phyloP scores from a whole-genome alignment of 192 early-diverging fungal genomes.

The Dimargaris verticillata region DNA sequence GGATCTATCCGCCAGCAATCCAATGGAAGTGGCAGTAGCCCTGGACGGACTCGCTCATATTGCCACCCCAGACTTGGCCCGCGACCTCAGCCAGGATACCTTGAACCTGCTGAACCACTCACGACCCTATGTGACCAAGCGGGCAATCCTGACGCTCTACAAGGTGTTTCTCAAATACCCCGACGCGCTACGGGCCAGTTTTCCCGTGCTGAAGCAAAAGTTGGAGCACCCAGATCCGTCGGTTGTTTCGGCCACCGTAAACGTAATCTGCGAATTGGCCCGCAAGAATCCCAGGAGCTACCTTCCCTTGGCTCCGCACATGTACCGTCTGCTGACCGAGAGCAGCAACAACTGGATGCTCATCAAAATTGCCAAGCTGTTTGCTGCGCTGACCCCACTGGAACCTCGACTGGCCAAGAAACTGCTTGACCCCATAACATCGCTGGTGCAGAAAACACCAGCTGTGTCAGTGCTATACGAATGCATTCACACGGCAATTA shows the following conservation, averaged over 20 bases:
- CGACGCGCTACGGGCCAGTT: slow-evolving; percentile 64
- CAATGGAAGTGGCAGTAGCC: slow-evolving; percentile 74
- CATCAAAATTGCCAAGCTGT: slow-evolving; percentile 99
- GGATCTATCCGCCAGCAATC: slow-evolving; percentile 74
- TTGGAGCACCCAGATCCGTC: slow-evolving; percentile 85
- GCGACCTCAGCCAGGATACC: slow-evolving; percentile 73
- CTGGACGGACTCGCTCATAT: slow-evolving; percentile 84
- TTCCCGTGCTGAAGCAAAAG: slow-evolving; percentile 68
- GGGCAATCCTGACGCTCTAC: slow-evolving; percentile 76
- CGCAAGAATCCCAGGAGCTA: slow-evolving; percentile 84
- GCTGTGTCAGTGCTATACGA: slow-evolving; percentile 98
- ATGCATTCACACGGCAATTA: slow-evolving; percentile 85
- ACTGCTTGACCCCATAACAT: slow-evolving; percentile 63
- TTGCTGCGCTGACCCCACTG: slow-evolving; percentile 75
- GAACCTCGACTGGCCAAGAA: slow-evolving; percentile 90
- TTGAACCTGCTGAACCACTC: slow-evolving; percentile 79
- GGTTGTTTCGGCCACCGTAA: slow-evolving; percentile 84
- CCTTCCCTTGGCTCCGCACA: slow-evolving; percentile 81
- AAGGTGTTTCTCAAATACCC: slow-evolving; percentile 81
- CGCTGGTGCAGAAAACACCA: slow-evolving; percentile 67
- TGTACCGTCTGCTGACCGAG: slow-evolving; percentile 80
- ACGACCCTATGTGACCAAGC: slow-evolving; percentile 83
- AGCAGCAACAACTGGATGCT: slow-evolving; percentile 97
- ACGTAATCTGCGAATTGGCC: slow-evolving; percentile 93
- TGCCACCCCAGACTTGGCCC: slow-evolving; percentile 77